Conservation (phyloP, 2,329 filamentous ascomycete genomes). For the Curvularia verruculosa region DNA sequence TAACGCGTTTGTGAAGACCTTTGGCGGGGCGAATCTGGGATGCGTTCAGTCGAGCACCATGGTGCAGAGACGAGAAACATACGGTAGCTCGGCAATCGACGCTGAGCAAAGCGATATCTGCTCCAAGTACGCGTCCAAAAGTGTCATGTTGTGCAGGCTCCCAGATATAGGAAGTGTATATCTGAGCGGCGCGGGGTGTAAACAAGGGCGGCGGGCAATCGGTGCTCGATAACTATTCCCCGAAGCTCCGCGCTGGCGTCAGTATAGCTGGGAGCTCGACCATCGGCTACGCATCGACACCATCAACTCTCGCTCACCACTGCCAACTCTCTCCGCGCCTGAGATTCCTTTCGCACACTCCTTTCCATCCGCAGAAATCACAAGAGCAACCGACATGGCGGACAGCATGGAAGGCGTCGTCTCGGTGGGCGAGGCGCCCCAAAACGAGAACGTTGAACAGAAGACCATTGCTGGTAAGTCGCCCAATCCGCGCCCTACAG, state of each 20-base stretch:
- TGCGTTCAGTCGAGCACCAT: conserved; percentile 22
- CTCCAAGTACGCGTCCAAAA: conserved; percentile 57
- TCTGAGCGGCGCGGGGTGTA: conserved; percentile 21
- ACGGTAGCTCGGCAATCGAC: conserved; percentile 57
- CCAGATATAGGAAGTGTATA: neutral
- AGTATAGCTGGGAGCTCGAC: conserved; percentile 24
- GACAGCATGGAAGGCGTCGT: conserved; percentile 59
- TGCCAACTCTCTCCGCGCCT: conserved; percentile 8
- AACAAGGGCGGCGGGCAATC: conserved; percentile 18
- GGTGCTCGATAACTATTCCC: conserved; percentile 24
- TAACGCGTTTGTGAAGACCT: conserved; percentile 93
- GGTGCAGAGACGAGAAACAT: conserved; percentile 19
- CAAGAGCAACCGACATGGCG: conserved; percentile 50
- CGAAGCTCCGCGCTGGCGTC: conserved; percentile 22
- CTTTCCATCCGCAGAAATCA: conserved; percentile 8
- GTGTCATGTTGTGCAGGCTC: conserved; percentile 43
- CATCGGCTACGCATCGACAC: conserved; percentile 31
- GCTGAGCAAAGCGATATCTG: conserved; percentile 57
- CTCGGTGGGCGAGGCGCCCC: conserved; percentile 50
- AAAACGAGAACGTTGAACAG: conserved; percentile 49
- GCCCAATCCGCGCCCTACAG: conserved; percentile 11
- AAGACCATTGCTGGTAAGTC: conserved; percentile 49
- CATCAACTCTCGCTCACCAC: conserved; percentile 16
- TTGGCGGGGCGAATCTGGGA: conserved; percentile 82
- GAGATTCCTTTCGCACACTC: conserved; percentile 24